phyloP scores from a whole-genome alignment of 2,329 filamentous ascomycete genomes.

The Trichoderma guizhouense region DNA sequence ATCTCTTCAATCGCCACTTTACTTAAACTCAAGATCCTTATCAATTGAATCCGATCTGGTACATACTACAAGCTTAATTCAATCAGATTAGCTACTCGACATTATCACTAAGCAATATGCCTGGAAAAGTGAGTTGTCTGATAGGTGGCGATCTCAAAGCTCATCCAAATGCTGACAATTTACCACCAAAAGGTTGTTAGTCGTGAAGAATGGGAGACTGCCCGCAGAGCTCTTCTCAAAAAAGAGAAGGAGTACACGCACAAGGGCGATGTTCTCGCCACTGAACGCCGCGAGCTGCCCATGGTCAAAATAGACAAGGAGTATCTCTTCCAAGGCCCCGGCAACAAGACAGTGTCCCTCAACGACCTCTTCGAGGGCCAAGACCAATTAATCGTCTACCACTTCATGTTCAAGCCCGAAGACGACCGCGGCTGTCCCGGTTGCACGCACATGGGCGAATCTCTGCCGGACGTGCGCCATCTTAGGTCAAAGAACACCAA shows the following conservation, averaged over 20 bases:
- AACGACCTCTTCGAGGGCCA: constrained; percentile 33
- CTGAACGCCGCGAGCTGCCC: constrained; percentile 35
- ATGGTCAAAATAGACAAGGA: constrained; percentile 38
- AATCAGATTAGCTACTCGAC: background rate
- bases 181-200: constrained; percentile 27
- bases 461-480: constrained; percentile 37
- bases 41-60: background rate
- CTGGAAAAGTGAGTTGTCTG: background rate
- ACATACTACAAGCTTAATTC: background rate
- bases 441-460: constrained; percentile 39
- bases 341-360: constrained; percentile 26
- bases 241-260: constrained; percentile 36
- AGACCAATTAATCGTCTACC: constrained; percentile 41
- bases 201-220: constrained; percentile 34
- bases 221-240: constrained; percentile 33
- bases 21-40: background rate
- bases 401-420: constrained; percentile 44
- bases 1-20: background rate
- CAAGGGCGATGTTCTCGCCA: constrained; percentile 29
- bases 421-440: constrained; percentile 36
- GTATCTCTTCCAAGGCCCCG: constrained; percentile 35
- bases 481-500: constrained; percentile 37
- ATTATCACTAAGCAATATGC: background rate
- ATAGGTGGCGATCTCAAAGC: background rate
- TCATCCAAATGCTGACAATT: background rate